Base-by-base conservation (phyloP, 2,329 filamentous ascomycete species). In the Sarocladiaceae sp. region DNA sequence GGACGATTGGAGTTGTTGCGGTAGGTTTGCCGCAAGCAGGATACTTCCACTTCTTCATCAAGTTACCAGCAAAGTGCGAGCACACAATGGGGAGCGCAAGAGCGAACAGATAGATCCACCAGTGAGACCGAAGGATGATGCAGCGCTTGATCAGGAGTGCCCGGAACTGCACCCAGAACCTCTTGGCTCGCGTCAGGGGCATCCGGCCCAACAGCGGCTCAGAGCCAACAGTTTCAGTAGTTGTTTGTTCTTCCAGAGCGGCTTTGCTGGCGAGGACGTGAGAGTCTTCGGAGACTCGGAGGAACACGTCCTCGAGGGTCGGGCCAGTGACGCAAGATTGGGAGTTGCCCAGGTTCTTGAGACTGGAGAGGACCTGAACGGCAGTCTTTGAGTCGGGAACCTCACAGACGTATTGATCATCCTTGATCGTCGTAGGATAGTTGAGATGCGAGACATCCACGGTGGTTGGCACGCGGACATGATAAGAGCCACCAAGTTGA, bases 401-500 rank as follows among this genome's bases (percentile, higher is more conserved):
- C 63, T 50, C 74, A 68, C 50, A 88, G 72, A 53, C 77, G 68
- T 60, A n/a, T 1, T 66, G 59, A n/a, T 82, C 69, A 40, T 73
- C 73, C 51, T 80, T 82, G 3, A 76, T 66, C 0, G 68, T 70
- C 23, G 61, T 45, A 43, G 62, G 58, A 45, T 56, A 66, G 7
- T 63, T 52, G 4, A 52, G 13, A 5, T 43, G 35, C 1, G 33
- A 19, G 37, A 67, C 40, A n/a, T 44, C 32, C 31, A 44, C 31
- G 9, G 27, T 33, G 4, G 23, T 27, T 5, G 49, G 53, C 0
- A 56, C 66, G 46, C 73, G 66, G 19, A 85, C 75, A 29, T 75
- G 72, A 56, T 85, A 85, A 2, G 81, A 81, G 3, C 77, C 77
- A 7, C 82, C 82, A 23, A 80, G 65, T 45, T 70, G 65, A 48